Conservation (phyloP, 2,329 filamentous ascomycete genomes). For the Exophiala phaeomuriformis region DNA sequence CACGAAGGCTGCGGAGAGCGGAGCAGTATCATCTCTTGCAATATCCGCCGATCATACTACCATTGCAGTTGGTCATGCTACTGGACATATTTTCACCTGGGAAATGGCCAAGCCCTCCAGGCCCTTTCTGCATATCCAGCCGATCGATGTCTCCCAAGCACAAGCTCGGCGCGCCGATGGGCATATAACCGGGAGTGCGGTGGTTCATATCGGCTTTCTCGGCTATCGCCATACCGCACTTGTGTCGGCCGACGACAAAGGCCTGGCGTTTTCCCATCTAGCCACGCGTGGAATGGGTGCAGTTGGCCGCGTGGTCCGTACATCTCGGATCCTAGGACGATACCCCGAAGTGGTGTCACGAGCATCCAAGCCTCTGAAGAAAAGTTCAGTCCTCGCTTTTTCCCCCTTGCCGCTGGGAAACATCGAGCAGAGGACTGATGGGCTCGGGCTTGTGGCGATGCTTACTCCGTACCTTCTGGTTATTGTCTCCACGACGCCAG, state of each 20-base stretch:
- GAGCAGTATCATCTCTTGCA: constrained; percentile 75
- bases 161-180: constrained; percentile 67
- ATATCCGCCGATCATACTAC: constrained; percentile 92
- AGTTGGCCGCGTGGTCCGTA: constrained; percentile 78
- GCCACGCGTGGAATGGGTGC: constrained; percentile 85
- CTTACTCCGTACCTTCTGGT: constrained; percentile 92
- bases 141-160: constrained; percentile 59
- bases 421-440: constrained; percentile 77
- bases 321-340: constrained; percentile 79
- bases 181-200: constrained; percentile 67
- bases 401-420: constrained; percentile 88
- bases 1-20: constrained; percentile 90
- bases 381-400: constrained; percentile 91
- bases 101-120: constrained; percentile 74
- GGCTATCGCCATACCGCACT: constrained; percentile 89
- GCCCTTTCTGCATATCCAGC: constrained; percentile 81
- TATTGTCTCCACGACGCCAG: constrained; percentile 91
- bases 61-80: constrained; percentile 80
- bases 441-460: constrained; percentile 85
- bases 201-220: constrained; percentile 90
- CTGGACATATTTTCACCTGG: constrained; percentile 94
- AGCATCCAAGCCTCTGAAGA: constrained; percentile 65
- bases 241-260: constrained; percentile 86
- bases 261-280: constrained; percentile 97
- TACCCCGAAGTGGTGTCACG: constrained; percentile 67